Evolutionary conservation across 768 basidiomycete species (phyloP), one percentile per base, ranked within the genome.

Genomic region (Phylloporus scabripes): DNA sequence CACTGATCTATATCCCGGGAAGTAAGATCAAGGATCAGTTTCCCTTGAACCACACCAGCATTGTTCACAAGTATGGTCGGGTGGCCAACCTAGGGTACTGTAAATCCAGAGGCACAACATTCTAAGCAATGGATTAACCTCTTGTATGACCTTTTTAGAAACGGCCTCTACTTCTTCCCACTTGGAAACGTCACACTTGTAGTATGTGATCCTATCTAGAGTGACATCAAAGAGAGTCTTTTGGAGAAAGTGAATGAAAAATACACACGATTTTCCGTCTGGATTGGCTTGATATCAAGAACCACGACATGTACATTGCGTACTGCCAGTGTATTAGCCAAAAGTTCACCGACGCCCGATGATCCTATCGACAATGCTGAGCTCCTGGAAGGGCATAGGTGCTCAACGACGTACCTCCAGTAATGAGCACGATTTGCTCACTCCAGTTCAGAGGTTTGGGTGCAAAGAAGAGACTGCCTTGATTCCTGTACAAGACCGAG

Each of bases 61-160:
- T 95, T 97, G 71, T 97, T 98, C 58, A 99, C 74, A 20, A 99
- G 70, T 33, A 97, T 77, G 0, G 96, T 96, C 0, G 90, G 90
- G 50, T 87, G 77, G 3, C 91, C 94, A 45, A 95, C 75, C 90
- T 94, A 57, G 28, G 23, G 39, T 42, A 45, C 42, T 26, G 50
- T 53, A 20, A 48, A 29, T 23, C 32, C 23, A 18, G 18, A 24
- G 18, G 29, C 6, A 9, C 23, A 38, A 7, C 20, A 42, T 12
- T 43, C 12, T 28, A 12, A 14, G 5, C 21, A 44, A 28, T 10
- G 8, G 21, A 51, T 69, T 54, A 51, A 91, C 91, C 74, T 97
- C 93, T 60, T 87, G 77, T 5, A 82, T 67, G 50, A 98, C 77
- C 64, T 71, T 75, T 60, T 83, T 81, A 1, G 92, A 81, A 0